phyloP scores from a whole-genome alignment of 305 asterid genomes.

The Fraxinus greggii region DNA sequence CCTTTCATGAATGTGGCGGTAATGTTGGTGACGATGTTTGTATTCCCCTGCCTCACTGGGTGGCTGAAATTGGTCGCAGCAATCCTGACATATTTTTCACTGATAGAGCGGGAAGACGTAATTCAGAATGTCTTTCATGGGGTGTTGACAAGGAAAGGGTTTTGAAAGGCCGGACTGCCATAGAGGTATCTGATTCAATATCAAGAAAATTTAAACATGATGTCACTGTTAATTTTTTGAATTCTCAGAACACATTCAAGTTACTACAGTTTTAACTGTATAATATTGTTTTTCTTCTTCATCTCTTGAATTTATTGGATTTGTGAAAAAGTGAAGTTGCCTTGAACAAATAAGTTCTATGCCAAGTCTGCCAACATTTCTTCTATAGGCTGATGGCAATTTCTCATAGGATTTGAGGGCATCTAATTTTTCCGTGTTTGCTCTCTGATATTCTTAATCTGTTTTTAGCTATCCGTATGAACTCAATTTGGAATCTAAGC shows the following conservation, averaged over 20 bases:
- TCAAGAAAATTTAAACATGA: slow-evolving; percentile 9
- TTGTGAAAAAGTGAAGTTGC: slow-evolving; percentile 12
- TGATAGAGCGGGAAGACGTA: slow-evolving; percentile 66
- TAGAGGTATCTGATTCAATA: slow-evolving; percentile 52
- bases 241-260: background rate
- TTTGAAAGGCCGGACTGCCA: slow-evolving; percentile 73
- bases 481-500: background rate
- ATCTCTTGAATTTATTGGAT: background rate
- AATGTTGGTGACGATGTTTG: slow-evolving; percentile 74
- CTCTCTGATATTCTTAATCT: background rate
- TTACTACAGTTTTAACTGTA: background rate
- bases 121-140: slow-evolving; percentile 80
- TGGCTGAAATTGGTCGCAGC: slow-evolving; percentile 69
- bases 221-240: slow-evolving; percentile 5
- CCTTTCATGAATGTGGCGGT: slow-evolving; percentile 86
- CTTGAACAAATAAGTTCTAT: background rate
- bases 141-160: slow-evolving; percentile 80
- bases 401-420: slow-evolving; percentile 6
- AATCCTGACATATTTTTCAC: slow-evolving; percentile 81
- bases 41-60: slow-evolving; percentile 84
- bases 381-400: slow-evolving; percentile 5
- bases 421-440: background rate
- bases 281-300: background rate
- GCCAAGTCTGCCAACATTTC: background rate
- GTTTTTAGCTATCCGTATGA: background rate